These are phyloP conservation scores for Cordyceps tenuipes DNA, from an alignment of 2,329 filamentous ascomycete genomes.

Conservation along the genomic window DNA sequence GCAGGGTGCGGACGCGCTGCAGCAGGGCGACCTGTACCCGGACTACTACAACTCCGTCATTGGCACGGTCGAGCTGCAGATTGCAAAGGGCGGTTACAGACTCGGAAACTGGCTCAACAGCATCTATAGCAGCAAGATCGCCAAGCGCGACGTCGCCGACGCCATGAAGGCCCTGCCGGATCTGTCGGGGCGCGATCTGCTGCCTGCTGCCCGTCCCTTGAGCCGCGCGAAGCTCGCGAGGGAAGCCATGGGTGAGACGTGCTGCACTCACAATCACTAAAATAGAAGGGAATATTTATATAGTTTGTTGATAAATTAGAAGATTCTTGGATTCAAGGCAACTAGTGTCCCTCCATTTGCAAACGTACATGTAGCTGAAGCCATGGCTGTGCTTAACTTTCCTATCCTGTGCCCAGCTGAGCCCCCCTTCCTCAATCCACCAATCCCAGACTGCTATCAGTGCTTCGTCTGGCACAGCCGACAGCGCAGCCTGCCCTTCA, in stretches of 20 bases:
- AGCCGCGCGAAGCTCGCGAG: conserved; percentile 22
- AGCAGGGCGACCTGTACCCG: conserved; percentile 31
- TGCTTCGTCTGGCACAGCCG: neutral
- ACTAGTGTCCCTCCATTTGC: neutral
- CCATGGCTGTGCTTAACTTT: too few species aligned
- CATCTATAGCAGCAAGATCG: conserved; percentile 16
- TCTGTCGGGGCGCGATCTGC: conserved; percentile 18
- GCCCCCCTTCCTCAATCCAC: too few species aligned
- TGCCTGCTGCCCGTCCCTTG: conserved; percentile 19
- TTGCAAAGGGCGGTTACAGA: conserved; percentile 36
- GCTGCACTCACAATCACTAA: conserved; percentile 13
- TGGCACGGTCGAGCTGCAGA: conserved; percentile 33
- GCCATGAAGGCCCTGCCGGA: conserved; percentile 13
- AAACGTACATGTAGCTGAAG: neutral
- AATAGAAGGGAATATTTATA: neutral
- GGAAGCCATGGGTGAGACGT: conserved; percentile 17
- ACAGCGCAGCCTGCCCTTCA: neutral
- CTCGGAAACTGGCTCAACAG: conserved; percentile 24
- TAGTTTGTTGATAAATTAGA: neutral
- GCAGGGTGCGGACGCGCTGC: conserved; percentile 28
- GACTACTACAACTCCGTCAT: conserved; percentile 31
- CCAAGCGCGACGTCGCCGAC: conserved; percentile 15
- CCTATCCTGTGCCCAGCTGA: too few species aligned
- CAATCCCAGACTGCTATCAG: neutral
- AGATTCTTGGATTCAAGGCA: neutral